Evolutionary conservation across 177 flowering plant genomes (phyloP).

Genomic region (Vitis hybrid): DNA sequence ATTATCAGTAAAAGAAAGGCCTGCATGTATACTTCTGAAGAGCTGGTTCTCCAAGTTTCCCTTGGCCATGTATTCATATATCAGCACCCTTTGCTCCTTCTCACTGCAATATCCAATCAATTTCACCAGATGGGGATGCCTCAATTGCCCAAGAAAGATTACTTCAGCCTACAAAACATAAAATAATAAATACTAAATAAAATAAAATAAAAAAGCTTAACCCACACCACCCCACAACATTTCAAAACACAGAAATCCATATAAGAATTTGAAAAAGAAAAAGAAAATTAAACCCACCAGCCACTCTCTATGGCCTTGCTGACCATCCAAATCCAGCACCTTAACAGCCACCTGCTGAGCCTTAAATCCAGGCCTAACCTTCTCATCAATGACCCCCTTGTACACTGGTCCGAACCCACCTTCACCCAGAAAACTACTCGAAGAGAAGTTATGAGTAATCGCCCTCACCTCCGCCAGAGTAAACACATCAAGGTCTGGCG

Average conservation of each 20-base stretch:
- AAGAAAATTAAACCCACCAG: constrained; percentile 52
- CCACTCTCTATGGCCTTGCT: constrained; percentile 92
- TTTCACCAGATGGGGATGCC: constrained; percentile 77
- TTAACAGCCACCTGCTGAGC: constrained; percentile 88
- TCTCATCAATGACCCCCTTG: constrained; percentile 84
- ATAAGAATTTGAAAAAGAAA: not conserved
- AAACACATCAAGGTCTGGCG: constrained; percentile 64
- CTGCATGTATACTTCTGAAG: constrained; percentile 49
- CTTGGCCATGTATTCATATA: constrained; percentile 74
- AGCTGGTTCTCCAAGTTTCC: constrained; percentile 80
- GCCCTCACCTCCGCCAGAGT: constrained; percentile 51
- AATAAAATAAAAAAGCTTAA: not conserved
- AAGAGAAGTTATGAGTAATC: constrained; percentile 62
- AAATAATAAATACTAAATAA: not conserved
- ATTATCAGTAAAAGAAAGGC: not conserved
- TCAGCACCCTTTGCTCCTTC: constrained; percentile 78
- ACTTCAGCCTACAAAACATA: constrained; percentile 65
- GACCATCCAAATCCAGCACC: constrained; percentile 70
- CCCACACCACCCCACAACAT: too few relatives aligned
- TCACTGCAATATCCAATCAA: constrained; percentile 90
- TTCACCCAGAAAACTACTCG: constrained; percentile 67
- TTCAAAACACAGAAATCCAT: too few relatives aligned
- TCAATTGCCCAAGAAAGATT: constrained; percentile 79
- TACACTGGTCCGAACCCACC: constrained; percentile 94
- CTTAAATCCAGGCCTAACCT: constrained; percentile 55